These are phyloP conservation scores for Trichocladium uniseriatum DNA, from an alignment of 495 filamentous ascomycete genomes.

Conservation along the genomic window DNA sequence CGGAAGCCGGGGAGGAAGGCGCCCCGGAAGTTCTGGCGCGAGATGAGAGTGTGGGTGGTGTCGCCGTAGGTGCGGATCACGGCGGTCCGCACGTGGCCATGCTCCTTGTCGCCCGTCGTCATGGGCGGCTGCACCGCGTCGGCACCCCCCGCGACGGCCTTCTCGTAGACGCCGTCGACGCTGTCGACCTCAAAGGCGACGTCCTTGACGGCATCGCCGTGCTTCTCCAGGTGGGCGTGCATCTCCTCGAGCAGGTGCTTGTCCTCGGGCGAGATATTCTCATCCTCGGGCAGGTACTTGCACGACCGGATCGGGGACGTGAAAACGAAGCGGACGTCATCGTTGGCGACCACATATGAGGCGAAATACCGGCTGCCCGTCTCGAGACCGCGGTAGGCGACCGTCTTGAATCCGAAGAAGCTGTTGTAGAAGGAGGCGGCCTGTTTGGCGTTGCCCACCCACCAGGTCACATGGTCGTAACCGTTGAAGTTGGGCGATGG, in stretches of 20 bases:
- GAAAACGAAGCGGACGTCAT: slow-evolving; percentile 70
- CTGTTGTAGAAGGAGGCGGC: slow-evolving; percentile 77
- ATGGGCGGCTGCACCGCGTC: slow-evolving; percentile 50
- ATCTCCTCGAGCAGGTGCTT: slow-evolving; percentile 54
- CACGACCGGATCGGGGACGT: slow-evolving; percentile 66
- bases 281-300: slow-evolving; percentile 40
- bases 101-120: slow-evolving; percentile 40
- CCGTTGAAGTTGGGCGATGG: slow-evolving; percentile 54
- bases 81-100: slow-evolving; percentile 54
- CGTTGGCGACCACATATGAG: slow-evolving; percentile 74
- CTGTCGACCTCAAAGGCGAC: slow-evolving; percentile 86
- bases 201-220: slow-evolving; percentile 87
- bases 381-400: slow-evolving; percentile 81
- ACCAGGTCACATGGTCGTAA: slow-evolving; percentile 88
- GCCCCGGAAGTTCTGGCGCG: slow-evolving; percentile 55
- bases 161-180: slow-evolving; percentile 61
- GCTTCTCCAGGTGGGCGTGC: slow-evolving; percentile 63
- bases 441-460: slow-evolving; percentile 93
- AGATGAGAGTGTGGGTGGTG: slow-evolving; percentile 81
- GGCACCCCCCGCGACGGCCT: slow-evolving; percentile 62
- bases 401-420: slow-evolving; percentile 67
- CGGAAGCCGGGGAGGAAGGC: slow-evolving; percentile 75
- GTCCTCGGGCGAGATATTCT: slow-evolving; percentile 45
- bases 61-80: slow-evolving; percentile 82
- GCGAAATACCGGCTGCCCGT: slow-evolving; percentile 68